These are phyloP conservation scores for Yarrowia sp. DNA, from an alignment of 805 yeast genomes.

Conservation along the genomic window DNA sequence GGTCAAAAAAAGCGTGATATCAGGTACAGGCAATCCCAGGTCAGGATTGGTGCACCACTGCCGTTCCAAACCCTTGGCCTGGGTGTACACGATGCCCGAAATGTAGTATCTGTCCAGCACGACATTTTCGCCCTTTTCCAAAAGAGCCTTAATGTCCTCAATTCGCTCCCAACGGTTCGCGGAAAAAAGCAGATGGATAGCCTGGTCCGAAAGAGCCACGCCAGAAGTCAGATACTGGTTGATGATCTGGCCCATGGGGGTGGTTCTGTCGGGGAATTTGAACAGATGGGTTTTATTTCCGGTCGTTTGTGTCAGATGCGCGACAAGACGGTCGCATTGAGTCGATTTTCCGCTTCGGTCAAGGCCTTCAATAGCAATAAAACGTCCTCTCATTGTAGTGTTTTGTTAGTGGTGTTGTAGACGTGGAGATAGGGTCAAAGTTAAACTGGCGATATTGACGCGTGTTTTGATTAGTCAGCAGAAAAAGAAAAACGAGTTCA, in stretches of 20 bases:
- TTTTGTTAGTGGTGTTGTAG: background rate
- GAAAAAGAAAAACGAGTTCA: no score
- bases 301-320: constrained; percentile 30
- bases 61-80: constrained; percentile 61
- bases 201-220: constrained; percentile 62
- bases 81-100: constrained; percentile 89
- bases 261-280: constrained; percentile 86
- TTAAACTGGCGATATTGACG: no score
- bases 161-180: constrained; percentile 93
- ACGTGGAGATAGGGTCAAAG: background rate
- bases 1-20: constrained; percentile 71
- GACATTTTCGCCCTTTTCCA: constrained; percentile 55
- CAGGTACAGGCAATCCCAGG: constrained; percentile 81
- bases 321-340: constrained; percentile 51
- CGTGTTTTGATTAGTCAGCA: no score
- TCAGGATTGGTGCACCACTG: constrained; percentile 85
- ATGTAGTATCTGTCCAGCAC: constrained; percentile 84
- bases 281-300: constrained; percentile 45
- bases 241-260: constrained; percentile 75
- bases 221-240: constrained; percentile 57
- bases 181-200: constrained; percentile 82
- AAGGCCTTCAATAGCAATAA: constrained; percentile 85
- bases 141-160: constrained; percentile 43
- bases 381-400: constrained; percentile 52
- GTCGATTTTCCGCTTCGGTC: constrained; percentile 95